Evolutionary conservation across 2,329 filamentous ascomycete genomes (phyloP).

Genomic region (Colletotrichum nymphaeae): DNA sequence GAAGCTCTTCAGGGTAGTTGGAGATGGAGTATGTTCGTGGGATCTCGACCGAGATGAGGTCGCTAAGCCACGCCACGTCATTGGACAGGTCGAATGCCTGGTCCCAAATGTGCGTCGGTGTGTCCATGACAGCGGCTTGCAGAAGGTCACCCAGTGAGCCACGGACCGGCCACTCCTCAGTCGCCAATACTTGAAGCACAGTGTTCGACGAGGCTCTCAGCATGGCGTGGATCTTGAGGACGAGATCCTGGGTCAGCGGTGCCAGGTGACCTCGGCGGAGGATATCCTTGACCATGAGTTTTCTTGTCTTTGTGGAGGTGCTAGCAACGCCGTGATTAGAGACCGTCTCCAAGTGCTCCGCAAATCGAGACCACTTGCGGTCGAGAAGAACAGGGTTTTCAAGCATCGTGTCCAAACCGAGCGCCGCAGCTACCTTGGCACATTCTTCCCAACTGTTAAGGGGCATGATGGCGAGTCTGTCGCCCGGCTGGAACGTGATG

Average conservation of each 20-base stretch:
- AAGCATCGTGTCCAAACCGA: conserved; percentile 60
- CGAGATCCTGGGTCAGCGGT: conserved; percentile 62
- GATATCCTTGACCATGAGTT: conserved; percentile 59
- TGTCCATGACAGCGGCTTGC: conserved; percentile 59
- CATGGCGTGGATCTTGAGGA: conserved; percentile 59
- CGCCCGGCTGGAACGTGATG: conserved; percentile 64
- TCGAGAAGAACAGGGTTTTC: conserved; percentile 53
- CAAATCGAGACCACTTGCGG: conserved; percentile 58
- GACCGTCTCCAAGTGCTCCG: conserved; percentile 57
- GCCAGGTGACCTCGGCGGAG: conserved; percentile 63
- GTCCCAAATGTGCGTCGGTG: conserved; percentile 61
- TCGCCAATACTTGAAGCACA: conserved; percentile 60
- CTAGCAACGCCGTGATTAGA: conserved; percentile 38
- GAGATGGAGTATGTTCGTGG: conserved; percentile 66
- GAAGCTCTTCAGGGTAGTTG: conserved; percentile 59
- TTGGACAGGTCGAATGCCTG: conserved; percentile 56
- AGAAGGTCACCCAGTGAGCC: conserved; percentile 63
- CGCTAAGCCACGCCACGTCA: conserved; percentile 57
- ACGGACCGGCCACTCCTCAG: conserved; percentile 62
- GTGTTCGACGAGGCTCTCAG: conserved; percentile 62
- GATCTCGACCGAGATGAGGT: conserved; percentile 60
- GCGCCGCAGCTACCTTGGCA: conserved; percentile 63
- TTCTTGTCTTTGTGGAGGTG: conserved; percentile 35
- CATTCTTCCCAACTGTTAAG: conserved; percentile 66
- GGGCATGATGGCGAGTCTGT: conserved; percentile 65